Evolutionary conservation across 2,329 filamentous ascomycete genomes (phyloP).

Genomic region (Didymella segeticola): DNA sequence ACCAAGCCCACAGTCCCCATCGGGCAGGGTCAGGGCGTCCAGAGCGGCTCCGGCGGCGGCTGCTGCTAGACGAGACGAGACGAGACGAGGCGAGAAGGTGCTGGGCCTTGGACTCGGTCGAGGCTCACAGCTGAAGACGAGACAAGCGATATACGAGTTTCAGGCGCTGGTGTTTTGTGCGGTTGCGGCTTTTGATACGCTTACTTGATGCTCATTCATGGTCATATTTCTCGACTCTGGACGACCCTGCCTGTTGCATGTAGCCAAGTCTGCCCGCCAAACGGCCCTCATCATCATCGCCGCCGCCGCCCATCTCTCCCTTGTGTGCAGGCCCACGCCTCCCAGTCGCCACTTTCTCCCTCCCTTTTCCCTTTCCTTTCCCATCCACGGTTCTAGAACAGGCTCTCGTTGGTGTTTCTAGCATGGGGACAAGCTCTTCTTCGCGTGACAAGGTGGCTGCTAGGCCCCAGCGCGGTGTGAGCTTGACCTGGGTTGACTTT

Average conservation of each 20-base stretch:
- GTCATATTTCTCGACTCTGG: constrained; percentile 10
- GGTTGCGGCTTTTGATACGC: constrained; percentile 17
- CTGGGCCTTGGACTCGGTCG: constrained; percentile 5
- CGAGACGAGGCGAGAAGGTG: constrained; percentile 8
- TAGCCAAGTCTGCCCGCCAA: no score
- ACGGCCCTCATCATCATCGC: neutral
- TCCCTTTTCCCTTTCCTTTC: no score
- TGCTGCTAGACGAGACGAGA: constrained; percentile 76
- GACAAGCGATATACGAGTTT: constrained; percentile 16
- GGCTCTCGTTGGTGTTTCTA: constrained; percentile 10
- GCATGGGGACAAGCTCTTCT: no score
- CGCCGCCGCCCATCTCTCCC: constrained; percentile 1
- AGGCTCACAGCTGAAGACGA: constrained; percentile 7
- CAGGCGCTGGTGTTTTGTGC: constrained; percentile 20
- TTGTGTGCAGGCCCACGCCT: neutral
- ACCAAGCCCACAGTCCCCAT: constrained; percentile 98
- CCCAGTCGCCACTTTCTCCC: constrained; percentile 2
- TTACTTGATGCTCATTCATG: constrained; percentile 22
- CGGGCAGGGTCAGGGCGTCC: constrained; percentile 91
- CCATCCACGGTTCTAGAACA: constrained; percentile 11
- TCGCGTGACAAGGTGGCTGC: no score
- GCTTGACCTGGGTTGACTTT: no score
- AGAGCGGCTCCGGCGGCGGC: constrained; percentile 81
- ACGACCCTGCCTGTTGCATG: no score
- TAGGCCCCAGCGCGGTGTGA: constrained; percentile 6